These are phyloP conservation scores for Myriosclerotinia duriaeana DNA, from an alignment of 2,329 filamentous ascomycete species.

Conservation along the genomic window DNA sequence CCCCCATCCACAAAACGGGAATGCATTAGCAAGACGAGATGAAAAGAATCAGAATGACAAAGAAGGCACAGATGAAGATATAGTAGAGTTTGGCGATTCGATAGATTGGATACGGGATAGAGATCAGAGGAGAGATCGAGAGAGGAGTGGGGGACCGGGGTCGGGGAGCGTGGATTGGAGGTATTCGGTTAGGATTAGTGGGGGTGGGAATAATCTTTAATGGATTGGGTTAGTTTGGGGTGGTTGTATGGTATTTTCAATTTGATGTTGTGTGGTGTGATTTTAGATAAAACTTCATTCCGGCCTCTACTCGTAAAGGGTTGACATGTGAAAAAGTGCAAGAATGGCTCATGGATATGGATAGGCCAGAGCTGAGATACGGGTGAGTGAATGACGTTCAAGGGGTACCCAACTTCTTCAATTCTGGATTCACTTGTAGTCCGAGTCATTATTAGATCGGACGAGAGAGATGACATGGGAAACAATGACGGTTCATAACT, in stretches of 20 bases:
- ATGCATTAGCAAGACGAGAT: background rate
- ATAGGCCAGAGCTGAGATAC: background rate
- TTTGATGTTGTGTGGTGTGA: too few species aligned
- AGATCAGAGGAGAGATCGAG: background rate
- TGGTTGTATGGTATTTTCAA: too few species aligned
- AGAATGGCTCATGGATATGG: too few species aligned
- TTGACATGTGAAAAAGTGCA: too few species aligned
- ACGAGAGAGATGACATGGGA: background rate
- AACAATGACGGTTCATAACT: too few species aligned
- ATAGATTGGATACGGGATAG: constrained; percentile 3
- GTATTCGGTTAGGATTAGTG: constrained; percentile 2
- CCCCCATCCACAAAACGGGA: background rate
- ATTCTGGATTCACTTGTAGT: background rate
- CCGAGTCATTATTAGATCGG: background rate
- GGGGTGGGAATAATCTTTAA: background rate
- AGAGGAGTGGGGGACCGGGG: background rate
- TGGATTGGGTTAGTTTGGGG: background rate
- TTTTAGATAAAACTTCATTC: too few species aligned
- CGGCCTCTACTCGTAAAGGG: too few species aligned
- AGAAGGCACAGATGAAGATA: background rate
- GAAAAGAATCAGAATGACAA: background rate
- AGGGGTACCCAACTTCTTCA: background rate
- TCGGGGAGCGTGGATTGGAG: background rate
- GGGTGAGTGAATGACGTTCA: background rate
- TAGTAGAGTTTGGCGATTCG: background rate